Evolutionary conservation across 202 grass and related monocot genomes (phyloP), one percentile per base, ranked within the genome.

Genomic region (Panicum virgatum): DNA sequence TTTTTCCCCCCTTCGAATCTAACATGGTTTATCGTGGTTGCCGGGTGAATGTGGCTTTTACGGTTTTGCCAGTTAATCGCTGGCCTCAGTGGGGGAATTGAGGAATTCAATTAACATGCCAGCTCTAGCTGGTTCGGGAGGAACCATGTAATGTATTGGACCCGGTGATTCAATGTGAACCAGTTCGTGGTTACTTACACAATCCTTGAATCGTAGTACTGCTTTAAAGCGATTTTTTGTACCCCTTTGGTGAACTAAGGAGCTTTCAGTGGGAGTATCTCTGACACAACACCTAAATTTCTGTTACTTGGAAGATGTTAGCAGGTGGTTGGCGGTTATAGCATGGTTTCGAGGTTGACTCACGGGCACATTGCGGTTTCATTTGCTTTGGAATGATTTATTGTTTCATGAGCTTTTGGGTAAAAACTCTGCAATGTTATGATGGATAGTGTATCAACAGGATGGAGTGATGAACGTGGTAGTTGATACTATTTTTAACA

Each of bases 401-500:
- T 20, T 10, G 7, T 80, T 80, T 43, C 50, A 20, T 26, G 50
- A 25, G 2, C 23, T 42, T 54, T 20, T 43, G 3, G 12, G 58
- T 82, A 37, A 78, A 26, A 63, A 81, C 30, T 48, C 42, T 40
- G 26, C 27, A 34, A 19, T 59, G 30, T 32, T 75, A 15, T 6
- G 3, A 20, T 44, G 32, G 20, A 51, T 47, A n/a, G 4, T 73
- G 26, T 80, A 69, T 56, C 52, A 60, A 30, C 72, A 62, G 45
- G 73, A 83, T 59, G 47, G n/a, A 83, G 46, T 38, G 10, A 82
- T 76, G 56, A 27, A 39, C 6, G 44, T 79, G 39, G 23, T 44
- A 50, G 66, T 73, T 78, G 40, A 67, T 26, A 51, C 4, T 23
- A 27, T 57, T 42, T 18, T 71, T 72, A 62, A 14, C 5, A 42